These are phyloP conservation scores for Stylosanthes scabra DNA, from an alignment of 331 rosid species.

Conservation along the genomic window DNA sequence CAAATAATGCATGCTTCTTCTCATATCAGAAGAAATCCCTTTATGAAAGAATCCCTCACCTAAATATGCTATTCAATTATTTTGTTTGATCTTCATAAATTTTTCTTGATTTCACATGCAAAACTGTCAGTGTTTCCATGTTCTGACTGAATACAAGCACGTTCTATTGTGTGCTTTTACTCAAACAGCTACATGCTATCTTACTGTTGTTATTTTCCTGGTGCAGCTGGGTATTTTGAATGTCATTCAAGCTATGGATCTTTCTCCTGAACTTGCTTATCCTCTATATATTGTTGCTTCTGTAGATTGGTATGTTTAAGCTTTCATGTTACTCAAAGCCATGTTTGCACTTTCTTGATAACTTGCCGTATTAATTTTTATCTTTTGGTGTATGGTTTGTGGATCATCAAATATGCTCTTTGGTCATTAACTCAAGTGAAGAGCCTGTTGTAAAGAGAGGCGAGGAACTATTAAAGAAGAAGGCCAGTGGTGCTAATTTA, in stretches of 20 bases:
- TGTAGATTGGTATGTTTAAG: slow-evolving; percentile 70
- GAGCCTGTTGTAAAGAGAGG: slow-evolving; percentile 91
- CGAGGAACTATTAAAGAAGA: slow-evolving; percentile 96
- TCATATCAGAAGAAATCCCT: slow-evolving; percentile 31
- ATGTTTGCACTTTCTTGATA: slow-evolving; percentile 24
- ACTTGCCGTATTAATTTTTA: slow-evolving; percentile 25
- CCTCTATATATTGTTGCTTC: slow-evolving; percentile 79
- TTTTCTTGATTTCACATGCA: slow-evolving; percentile 21
- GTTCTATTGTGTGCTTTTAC: slow-evolving; percentile 32
- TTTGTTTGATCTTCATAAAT: slow-evolving; percentile 9
- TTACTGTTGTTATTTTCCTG: slow-evolving; percentile 42
- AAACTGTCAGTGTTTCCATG: slow-evolving; percentile 30
- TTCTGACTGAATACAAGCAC: slow-evolving; percentile 21
- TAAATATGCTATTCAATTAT: slow-evolving; percentile 14
- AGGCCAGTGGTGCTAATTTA: slow-evolving; percentile 78
- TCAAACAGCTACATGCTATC: slow-evolving; percentile 23
- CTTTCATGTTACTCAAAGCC: slow-evolving; percentile 29
- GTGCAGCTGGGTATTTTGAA: slow-evolving; percentile 95
- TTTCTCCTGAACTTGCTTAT: slow-evolving; percentile 85
- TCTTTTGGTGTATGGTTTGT: slow-evolving; percentile 43
- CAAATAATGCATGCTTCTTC: slow-evolving; percentile 30
- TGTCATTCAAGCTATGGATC: slow-evolving; percentile 79
- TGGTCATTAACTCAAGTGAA: slow-evolving; percentile 75
- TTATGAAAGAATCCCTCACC: slow-evolving; percentile 17
- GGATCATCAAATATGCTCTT: slow-evolving; percentile 40